Evolutionary conservation across 2,329 filamentous ascomycete species (phyloP), one percentile per base, ranked within the genome.

Genomic region (Ophiocordyceps unilateralis): DNA sequence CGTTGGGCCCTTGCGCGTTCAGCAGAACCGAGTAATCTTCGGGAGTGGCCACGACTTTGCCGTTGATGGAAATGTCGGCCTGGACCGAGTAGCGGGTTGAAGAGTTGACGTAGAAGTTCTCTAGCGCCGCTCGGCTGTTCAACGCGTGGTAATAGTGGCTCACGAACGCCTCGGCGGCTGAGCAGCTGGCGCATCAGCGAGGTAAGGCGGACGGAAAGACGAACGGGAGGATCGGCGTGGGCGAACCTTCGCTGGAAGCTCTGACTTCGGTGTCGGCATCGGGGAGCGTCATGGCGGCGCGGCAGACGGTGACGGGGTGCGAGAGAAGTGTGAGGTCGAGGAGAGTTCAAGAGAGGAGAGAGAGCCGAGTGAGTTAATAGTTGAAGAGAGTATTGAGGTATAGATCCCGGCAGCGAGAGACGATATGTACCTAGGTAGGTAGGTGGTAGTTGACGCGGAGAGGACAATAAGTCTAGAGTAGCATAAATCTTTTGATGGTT

Each of bases 21-120:
- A 87, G 82, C 23, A 86, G 70, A 17, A 70, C 69, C 51, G 81
- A 76, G 53, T 87, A 80, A 39, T 78, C 76, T 41, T 66, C 63
- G 0, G 78, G 79, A 44, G 75, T 70, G 28, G 71, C 60, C 32
- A 84, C 64, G 2, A 74, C 61, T 40, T 78, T 77, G 52, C 87
- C 86, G 63, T 93, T 93, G 68, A 87, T 80, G 53, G 77, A 74
- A 53, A 94, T 87, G 56, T 78, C 76, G 42, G 83, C 70, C 28
- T 68, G 66, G n/a, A 71, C 63, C 12, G 58, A 55, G 48, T 76
- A 73, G 46, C 68, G 64, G 11, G 68, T 51, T 21, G 72, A 73
- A 41, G 68, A 61, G 55, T 74, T 73, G 49, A 78, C 65, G 67
- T 93, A 93, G 68, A 79, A 93, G n/a, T 65, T 63, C 17, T 71